Evolutionary conservation across 1,139 yeast species (phyloP).

Genomic region (Fermentozyma sake): DNA sequence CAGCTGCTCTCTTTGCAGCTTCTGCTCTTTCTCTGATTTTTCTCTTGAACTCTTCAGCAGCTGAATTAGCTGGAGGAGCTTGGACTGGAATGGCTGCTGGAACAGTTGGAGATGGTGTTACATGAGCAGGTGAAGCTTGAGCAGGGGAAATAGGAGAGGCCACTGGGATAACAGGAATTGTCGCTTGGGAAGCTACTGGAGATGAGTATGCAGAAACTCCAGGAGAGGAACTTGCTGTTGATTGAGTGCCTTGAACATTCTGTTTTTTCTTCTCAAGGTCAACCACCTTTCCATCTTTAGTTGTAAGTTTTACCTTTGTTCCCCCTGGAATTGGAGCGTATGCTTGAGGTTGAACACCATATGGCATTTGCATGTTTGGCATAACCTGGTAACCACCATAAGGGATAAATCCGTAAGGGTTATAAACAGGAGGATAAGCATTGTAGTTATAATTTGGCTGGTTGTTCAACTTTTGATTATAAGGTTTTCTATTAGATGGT

Average conservation of each 20-base stretch:
- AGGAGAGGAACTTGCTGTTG: slow-evolving; percentile 15
- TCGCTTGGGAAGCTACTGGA: slow-evolving; percentile 12
- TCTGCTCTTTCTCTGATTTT: slow-evolving; percentile 20
- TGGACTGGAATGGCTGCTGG: slow-evolving; percentile 9
- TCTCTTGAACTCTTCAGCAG: slow-evolving; percentile 22
- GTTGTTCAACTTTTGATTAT: slow-evolving; percentile 7
- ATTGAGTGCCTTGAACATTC: no score
- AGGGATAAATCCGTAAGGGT: slow-evolving; percentile 12
- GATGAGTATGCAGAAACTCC: slow-evolving; percentile 12
- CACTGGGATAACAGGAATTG: slow-evolving; percentile 7
- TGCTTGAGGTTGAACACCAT: slow-evolving; percentile 11
- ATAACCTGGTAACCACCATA: slow-evolving; percentile 13
- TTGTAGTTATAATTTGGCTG: slow-evolving; percentile 12
- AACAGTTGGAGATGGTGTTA: slow-evolving; percentile 16
- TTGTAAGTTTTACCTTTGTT: slow-evolving; percentile 34
- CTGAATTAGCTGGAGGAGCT: slow-evolving; percentile 8
- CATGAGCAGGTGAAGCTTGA: slow-evolving; percentile 10
- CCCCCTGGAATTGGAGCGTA: slow-evolving; percentile 12
- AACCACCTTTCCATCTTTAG: slow-evolving; percentile 44
- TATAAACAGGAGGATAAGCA: slow-evolving; percentile 12
- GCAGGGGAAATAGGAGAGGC: slow-evolving; percentile 7
- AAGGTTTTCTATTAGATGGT: slow-evolving; percentile 5
- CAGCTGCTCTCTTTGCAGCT: slow-evolving; percentile 17
- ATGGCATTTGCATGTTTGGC: slow-evolving; percentile 15
- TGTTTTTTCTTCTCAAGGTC: slow-evolving; percentile 44